Evolutionary conservation across 2,329 filamentous ascomycete species (phyloP).

Genomic region (Aspergillus sp.): DNA sequence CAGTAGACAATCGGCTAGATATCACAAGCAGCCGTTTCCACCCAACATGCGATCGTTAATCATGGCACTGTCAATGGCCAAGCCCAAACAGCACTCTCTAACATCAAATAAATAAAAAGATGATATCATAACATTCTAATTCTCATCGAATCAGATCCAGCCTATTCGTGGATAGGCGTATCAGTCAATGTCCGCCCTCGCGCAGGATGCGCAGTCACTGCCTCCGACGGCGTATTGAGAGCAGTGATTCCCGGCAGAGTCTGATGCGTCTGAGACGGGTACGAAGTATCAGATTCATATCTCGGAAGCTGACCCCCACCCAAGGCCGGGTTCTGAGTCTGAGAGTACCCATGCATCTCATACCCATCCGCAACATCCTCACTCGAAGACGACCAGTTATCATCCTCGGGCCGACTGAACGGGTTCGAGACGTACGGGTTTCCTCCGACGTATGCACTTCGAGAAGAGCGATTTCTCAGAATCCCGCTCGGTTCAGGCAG

Average conservation of each 20-base stretch:
- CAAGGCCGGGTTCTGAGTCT: constrained; percentile 17
- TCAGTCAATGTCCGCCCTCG: constrained; percentile 16
- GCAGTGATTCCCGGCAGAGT: constrained; percentile 3
- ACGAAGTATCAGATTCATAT: constrained; percentile 24
- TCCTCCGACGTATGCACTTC: too few relatives aligned
- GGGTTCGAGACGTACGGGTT: constrained; percentile 21
- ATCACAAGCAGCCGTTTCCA: neutral
- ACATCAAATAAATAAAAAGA: neutral
- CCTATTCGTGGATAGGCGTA: constrained; percentile 7
- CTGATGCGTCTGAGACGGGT: constrained; percentile 19
- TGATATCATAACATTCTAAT: too few relatives aligned
- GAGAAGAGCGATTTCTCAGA: neutral
- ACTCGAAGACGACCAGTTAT: constrained; percentile 31
- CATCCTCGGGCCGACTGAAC: constrained; percentile 23
- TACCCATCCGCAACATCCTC: constrained; percentile 31
- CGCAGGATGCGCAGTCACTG: constrained; percentile 5
- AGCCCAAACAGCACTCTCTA: too few relatives aligned
- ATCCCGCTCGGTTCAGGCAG: constrained; percentile 4
- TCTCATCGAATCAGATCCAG: too few relatives aligned
- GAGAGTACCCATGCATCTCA: constrained; percentile 30
- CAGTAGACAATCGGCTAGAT: too few relatives aligned
- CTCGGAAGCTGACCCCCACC: constrained; percentile 12
- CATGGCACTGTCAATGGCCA: neutral
- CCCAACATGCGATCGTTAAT: neutral
- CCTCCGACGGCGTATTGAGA: constrained; percentile 7